Conservation (phyloP, 1,139 yeast genomes). For the Kodamaea suecica region DNA sequence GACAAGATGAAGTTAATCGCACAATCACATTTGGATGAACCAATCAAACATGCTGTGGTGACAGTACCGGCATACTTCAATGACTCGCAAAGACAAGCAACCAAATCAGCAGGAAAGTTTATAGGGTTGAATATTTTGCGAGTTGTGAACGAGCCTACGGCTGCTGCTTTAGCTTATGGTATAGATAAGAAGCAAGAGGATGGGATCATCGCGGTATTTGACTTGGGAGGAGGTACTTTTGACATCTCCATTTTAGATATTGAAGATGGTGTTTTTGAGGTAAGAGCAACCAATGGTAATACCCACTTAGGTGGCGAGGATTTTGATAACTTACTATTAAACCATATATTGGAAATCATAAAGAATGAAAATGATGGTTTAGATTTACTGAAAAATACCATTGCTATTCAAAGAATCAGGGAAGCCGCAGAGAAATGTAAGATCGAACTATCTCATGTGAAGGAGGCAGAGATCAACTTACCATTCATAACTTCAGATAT, state of each 20-base stretch:
- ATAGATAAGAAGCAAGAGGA: conserved; percentile 50
- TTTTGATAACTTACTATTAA: conserved; percentile 61
- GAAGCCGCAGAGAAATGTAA: conserved; percentile 73
- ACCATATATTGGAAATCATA: conserved; percentile 51
- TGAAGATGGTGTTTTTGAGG: conserved; percentile 80
- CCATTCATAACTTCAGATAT: conserved; percentile 58
- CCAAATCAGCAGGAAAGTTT: conserved; percentile 65
- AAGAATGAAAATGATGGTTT: conserved; percentile 38
- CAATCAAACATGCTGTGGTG: conserved; percentile 60
- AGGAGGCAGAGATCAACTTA: conserved; percentile 53
- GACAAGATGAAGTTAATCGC: conserved; percentile 58
- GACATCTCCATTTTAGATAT: conserved; percentile 77
- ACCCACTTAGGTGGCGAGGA: conserved; percentile 86
- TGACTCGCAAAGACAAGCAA: conserved; percentile 76
- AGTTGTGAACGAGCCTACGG: conserved; percentile 78
- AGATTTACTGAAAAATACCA: conserved; percentile 41
- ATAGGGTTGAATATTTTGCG: conserved; percentile 66
- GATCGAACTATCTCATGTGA: conserved; percentile 64
- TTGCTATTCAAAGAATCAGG: conserved; percentile 63
- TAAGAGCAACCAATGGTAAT: conserved; percentile 78
- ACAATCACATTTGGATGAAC: conserved; percentile 39
- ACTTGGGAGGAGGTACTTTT: conserved; percentile 82
- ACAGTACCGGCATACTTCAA: conserved; percentile 82
- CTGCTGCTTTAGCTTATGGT: conserved; percentile 81
- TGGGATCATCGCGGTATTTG: conserved; percentile 73